phyloP scores from a whole-genome alignment of 169 alveolate species.

The Plasmodium vivax region DNA sequence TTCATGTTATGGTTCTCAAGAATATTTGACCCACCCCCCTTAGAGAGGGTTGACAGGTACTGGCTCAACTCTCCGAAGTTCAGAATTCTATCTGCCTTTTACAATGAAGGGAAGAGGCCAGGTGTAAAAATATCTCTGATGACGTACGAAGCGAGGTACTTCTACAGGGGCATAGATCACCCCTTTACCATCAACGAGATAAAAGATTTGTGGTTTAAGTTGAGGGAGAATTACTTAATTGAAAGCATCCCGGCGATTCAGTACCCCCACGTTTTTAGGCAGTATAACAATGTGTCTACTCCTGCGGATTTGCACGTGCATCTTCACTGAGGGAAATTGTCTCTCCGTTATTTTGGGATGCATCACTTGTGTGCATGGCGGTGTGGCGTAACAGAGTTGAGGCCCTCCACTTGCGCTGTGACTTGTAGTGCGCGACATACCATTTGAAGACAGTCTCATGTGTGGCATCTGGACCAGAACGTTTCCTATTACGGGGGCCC shows the following conservation, averaged over 20 bases:
- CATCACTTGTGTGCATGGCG: not conserved
- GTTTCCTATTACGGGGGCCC: not conserved
- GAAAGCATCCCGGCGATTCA: conserved; percentile 89
- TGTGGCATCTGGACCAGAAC: not conserved
- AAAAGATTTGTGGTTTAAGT: conserved; percentile 88
- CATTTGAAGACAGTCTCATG: not conserved
- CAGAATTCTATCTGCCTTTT: conserved; percentile 89
- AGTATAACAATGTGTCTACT: conserved; percentile 83
- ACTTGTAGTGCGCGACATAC: not conserved
- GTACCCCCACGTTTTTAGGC: conserved; percentile 91
- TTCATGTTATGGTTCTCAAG: conserved; percentile 87
- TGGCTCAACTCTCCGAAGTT: conserved; percentile 90
- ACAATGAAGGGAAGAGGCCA: conserved; percentile 91
- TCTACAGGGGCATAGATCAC: conserved; percentile 90
- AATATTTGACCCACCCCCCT: conserved; percentile 89
- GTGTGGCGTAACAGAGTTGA: not conserved
- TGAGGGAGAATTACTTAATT: conserved; percentile 87
- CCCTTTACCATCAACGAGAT: conserved; percentile 89
- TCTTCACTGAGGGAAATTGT: conserved; percentile 70
- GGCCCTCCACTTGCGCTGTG: not conserved
- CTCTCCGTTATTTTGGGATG: not conserved
- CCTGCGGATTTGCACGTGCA: conserved; percentile 84
- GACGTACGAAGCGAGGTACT: conserved; percentile 90
- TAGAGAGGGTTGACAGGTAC: conserved; percentile 88
- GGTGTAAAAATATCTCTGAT: conserved; percentile 85